A percentile compares a stretch with the other conserved stretches of the same genome.
These are phyloP conservation scores for Colletotrichum sp. DNA, from an alignment of 2,329 filamentous ascomycete genomes.

Conservation along the genomic window DNA sequence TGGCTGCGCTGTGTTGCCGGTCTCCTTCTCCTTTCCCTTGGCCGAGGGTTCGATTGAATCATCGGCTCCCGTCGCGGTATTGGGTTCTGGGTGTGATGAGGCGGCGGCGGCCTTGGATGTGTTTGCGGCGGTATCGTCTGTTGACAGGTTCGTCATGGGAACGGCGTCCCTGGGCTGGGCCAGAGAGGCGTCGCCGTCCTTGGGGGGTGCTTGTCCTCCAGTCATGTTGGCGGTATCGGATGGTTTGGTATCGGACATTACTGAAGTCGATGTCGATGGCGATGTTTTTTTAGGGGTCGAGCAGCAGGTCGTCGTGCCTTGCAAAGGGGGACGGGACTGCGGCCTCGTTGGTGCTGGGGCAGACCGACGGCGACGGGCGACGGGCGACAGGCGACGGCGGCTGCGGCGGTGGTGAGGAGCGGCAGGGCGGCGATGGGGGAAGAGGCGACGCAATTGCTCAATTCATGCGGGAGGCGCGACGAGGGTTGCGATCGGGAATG, in stretches of 20 bases:
- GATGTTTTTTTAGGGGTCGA: slow-evolving; percentile 22
- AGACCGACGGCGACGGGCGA: neutral
- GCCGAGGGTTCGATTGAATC: slow-evolving; percentile 19
- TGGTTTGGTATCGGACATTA: slow-evolving; percentile 23
- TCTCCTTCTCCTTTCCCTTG: slow-evolving; percentile 40
- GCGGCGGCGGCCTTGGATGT: slow-evolving; percentile 5
- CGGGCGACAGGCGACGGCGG: neutral
- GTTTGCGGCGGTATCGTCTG: slow-evolving; percentile 11
- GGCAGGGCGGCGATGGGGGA: neutral
- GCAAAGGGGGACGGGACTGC: slow-evolving; percentile 24
- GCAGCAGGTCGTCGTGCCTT: slow-evolving; percentile 14
- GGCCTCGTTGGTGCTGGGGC: slow-evolving; percentile 24
- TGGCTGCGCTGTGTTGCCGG: slow-evolving; percentile 24
- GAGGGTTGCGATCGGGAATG: neutral
- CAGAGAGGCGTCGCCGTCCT: slow-evolving; percentile 29
- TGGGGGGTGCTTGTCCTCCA: slow-evolving; percentile 28
- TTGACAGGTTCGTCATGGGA: slow-evolving; percentile 37
- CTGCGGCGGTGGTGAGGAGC: neutral
- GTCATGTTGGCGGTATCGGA: slow-evolving; percentile 36
- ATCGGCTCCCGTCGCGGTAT: neutral
- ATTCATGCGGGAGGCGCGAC: slow-evolving; percentile 8
- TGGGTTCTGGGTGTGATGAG: neutral
- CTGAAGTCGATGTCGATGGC: slow-evolving; percentile 20
- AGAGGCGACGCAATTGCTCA: slow-evolving; percentile 5
- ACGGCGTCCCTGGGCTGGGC: slow-evolving; percentile 42